Percentiles rank a stretch among this genome's conserved stretches.
These are phyloP conservation scores for Ascochyta rabiei DNA, from an alignment of 2,329 filamentous ascomycete genomes.

Conservation along the genomic window DNA sequence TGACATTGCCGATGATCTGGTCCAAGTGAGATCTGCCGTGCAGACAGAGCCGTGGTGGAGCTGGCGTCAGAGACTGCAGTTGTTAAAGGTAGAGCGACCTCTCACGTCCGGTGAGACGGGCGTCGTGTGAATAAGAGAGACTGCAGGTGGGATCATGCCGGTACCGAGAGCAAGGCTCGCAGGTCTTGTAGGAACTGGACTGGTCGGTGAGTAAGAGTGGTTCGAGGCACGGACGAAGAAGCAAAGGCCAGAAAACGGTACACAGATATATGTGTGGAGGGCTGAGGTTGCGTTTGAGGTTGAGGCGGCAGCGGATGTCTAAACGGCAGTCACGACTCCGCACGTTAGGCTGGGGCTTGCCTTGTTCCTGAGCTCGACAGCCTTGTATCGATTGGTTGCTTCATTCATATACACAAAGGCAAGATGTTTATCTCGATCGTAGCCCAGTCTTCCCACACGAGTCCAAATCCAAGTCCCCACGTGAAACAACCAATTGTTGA, in stretches of 20 bases:
- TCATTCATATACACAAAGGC: background rate
- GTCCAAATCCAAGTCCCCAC: too few relatives aligned
- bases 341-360: background rate
- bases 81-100: conserved; percentile 28
- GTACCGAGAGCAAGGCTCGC: conserved; percentile 9
- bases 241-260: background rate
- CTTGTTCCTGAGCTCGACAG: background rate
- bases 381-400: background rate
- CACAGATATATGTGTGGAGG: conserved; percentile 8
- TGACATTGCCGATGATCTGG: conserved; percentile 13
- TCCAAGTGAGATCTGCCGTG: conserved; percentile 2
- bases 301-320: conserved; percentile 1
- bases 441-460: too few relatives aligned
- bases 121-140: conserved; percentile 10
- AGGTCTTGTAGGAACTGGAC: conserved; percentile 9
- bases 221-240: conserved; percentile 10
- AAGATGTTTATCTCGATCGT: background rate
- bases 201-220: conserved; percentile 5
- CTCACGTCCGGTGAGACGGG: conserved; percentile 24
- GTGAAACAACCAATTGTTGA: too few relatives aligned
- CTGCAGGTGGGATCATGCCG: conserved; percentile 24
- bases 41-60: conserved; percentile 8
- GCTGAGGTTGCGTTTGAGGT: conserved; percentile 5
- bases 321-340: background rate
- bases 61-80: conserved; percentile 14